Conservation (phyloP, 2,329 filamentous ascomycete genomes). For the Rutstroemia sp. region DNA sequence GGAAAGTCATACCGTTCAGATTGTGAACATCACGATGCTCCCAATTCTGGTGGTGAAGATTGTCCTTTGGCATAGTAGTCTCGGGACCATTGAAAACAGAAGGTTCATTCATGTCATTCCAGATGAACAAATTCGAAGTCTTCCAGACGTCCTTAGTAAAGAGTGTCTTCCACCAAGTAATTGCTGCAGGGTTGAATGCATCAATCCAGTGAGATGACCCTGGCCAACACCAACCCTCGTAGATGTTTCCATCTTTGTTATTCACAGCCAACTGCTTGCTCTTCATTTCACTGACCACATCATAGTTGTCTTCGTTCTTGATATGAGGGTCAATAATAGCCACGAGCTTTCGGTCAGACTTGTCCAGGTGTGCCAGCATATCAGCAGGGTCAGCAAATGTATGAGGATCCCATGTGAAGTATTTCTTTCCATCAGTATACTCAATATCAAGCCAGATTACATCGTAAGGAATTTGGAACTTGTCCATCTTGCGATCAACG, state of each 20-base stretch:
- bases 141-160: conserved; percentile 87
- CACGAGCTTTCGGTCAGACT: conserved; percentile 82
- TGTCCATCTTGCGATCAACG: conserved; percentile 94
- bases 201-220: conserved; percentile 96
- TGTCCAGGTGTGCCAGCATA: conserved; percentile 84
- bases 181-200: conserved; percentile 85
- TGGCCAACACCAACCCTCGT: conserved; percentile 98
- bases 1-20: conserved; percentile 87
- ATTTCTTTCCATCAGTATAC: conserved; percentile 94
- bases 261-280: conserved; percentile 76
- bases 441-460: conserved; percentile 99
- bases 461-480: conserved; percentile 91
- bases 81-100: conserved; percentile 98
- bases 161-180: conserved; percentile 83
- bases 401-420: conserved; percentile 93
- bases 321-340: conserved; percentile 96
- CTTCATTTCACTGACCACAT: conserved; percentile 72
- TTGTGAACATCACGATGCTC: conserved; percentile 97
- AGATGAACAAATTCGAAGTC: conserved; percentile 88
- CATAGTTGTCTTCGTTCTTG: conserved; percentile 80
- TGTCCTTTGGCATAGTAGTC: conserved; percentile 98
- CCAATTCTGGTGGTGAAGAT: conserved; percentile 84
- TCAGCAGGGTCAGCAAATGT: conserved; percentile 78
- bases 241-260: conserved; percentile 83
- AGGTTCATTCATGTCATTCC: conserved; percentile 99